phyloP scores from a whole-genome alignment of 192 early-diverging fungal genomes.

The Entomortierella lignicola region DNA sequence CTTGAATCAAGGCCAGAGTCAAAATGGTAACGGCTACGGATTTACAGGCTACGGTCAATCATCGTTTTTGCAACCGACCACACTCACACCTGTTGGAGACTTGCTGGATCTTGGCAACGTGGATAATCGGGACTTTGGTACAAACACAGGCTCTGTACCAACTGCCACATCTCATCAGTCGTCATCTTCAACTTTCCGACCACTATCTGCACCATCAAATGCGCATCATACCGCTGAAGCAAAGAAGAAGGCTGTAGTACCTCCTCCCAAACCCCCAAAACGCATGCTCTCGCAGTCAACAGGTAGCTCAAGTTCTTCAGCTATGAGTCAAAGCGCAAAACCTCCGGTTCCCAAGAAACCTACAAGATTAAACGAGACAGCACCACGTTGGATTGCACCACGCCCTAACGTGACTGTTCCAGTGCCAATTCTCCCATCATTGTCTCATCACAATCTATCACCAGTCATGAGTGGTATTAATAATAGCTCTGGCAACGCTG shows the following conservation, averaged over 20 bases:
- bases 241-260: constrained; percentile 15
- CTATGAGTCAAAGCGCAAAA: constrained; percentile 34
- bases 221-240: background rate
- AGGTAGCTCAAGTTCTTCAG: constrained; percentile 49
- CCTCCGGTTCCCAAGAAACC: constrained; percentile 52
- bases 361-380: constrained; percentile 15
- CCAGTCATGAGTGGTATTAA: background rate
- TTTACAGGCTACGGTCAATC: constrained; percentile 15
- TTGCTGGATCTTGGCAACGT: constrained; percentile 36
- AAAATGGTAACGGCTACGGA: background rate
- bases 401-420: constrained; percentile 14
- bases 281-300: constrained; percentile 47
- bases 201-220: background rate
- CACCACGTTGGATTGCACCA: constrained; percentile 41
- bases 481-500: constrained; percentile 1
- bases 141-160: no score
- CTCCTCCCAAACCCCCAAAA: constrained; percentile 48
- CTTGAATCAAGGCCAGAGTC: background rate
- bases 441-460: background rate
- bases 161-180: no score
- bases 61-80: constrained; percentile 21
- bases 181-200: background rate
- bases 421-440: constrained; percentile 12
- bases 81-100: constrained; percentile 33
- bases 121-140: constrained; percentile 9